These are phyloP conservation scores for Suillus hirtellus DNA, from an alignment of 768 basidiomycete genomes.

Conservation along the genomic window DNA sequence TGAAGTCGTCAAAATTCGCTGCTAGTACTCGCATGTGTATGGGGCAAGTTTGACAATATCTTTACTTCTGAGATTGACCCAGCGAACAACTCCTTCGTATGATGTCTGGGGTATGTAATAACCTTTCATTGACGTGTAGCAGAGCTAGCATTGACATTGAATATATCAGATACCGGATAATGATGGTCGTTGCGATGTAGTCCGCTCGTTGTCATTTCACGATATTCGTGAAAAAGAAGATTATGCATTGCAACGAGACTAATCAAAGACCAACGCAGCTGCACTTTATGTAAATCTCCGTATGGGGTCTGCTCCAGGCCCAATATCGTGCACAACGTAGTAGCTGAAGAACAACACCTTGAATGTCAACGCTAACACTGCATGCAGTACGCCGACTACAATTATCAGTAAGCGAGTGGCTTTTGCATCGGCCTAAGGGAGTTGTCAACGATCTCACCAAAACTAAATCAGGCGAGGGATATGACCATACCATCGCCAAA, in stretches of 20 bases:
- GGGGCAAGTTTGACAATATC: neutral
- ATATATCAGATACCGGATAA: neutral
- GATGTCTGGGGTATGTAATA: neutral
- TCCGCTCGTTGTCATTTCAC: neutral
- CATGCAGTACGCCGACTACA: slow-evolving; percentile 72
- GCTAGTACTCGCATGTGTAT: neutral
- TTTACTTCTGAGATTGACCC: neutral
- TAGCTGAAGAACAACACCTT: slow-evolving; percentile 70
- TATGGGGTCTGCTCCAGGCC: slow-evolving; percentile 20
- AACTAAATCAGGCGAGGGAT: neutral
- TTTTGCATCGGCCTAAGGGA: slow-evolving; percentile 76
- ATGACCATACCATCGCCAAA: slow-evolving; percentile 67
- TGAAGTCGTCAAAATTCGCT: neutral
- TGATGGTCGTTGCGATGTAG: too few relatives aligned
- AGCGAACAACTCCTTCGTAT: too few relatives aligned
- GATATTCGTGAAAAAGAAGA: neutral
- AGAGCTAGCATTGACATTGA: too few relatives aligned
- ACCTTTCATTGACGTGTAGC: neutral
- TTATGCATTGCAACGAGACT: neutral
- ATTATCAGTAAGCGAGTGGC: slow-evolving; percentile 83
- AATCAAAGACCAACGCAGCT: neutral
- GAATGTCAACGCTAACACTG: slow-evolving; percentile 79
- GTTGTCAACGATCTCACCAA: slow-evolving; percentile 9
- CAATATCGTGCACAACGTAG: slow-evolving; percentile 45
- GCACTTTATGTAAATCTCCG: slow-evolving; percentile 26